Evolutionary conservation across 1,139 yeast genomes (phyloP), one percentile per base, ranked within the genome.

Genomic region (Entelexis paramagnoliae): DNA sequence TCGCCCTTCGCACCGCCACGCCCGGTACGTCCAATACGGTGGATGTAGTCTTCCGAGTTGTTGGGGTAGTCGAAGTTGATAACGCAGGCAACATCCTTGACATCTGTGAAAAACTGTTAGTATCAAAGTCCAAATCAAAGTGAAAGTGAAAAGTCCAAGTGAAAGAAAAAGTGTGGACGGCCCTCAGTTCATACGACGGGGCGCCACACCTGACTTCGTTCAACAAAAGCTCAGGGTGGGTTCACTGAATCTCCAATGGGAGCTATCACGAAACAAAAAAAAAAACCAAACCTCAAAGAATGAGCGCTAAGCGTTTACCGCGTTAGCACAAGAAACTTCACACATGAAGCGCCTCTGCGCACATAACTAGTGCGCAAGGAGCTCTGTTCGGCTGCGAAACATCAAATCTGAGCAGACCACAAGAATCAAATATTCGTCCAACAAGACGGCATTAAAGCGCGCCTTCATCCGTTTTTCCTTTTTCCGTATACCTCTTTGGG

Each of bases 1-100:
- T 94, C 88, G 76, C 98, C 98, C 58, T 77, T 76, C 59, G 87
- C 81, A 70, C 97, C 97, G 60, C 96, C 98, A 80, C 98, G 87
- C 69, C 98, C 98, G 59, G 59, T 57, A 81, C 98, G 87, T 68
- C 96, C 96, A 65, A 84, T 84, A 71, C 94, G 79, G 70, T 84
- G 94, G 56, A 91, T 96, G 70, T 91, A 91, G 73, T 91, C 97
- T 74, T 91, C 98, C 67, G 88, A 85, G 74, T 89, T 91, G 72
- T 88, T 88, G 65, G 98, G 97, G 88, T 89, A 89, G 70, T 91
- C 98, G 66, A 78, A 88, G 80, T 91, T 91, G 67, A 91, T 78
- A 57, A 91, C 98, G 64, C 75, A 82, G 63, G 89, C 83, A 66
- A 91, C 87, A 69, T 96, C 97, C 77, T 91, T 91, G 72, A 91